A percentile compares a stretch with the other conserved stretches of the same genome.
Evolutionary conservation across 768 basidiomycete species (phyloP).

Genomic region (Phylloporus sp.): DNA sequence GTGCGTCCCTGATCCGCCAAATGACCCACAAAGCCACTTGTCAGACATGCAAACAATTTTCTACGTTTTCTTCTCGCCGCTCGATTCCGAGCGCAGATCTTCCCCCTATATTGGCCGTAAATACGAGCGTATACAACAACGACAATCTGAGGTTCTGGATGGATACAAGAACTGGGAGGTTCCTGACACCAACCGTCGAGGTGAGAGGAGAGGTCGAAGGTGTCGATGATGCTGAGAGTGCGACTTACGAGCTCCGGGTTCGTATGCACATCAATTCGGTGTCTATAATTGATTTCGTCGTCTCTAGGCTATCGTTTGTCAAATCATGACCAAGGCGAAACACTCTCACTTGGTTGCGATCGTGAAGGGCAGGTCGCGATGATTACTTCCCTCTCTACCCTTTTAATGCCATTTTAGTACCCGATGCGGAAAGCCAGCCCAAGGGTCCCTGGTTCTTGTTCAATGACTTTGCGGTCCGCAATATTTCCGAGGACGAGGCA

Average conservation of each 20-base stretch:
- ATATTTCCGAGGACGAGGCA: conserved; percentile 82
- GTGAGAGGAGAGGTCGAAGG: conserved; percentile 58
- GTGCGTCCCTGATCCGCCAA: conserved; percentile 72
- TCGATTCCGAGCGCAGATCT: conserved; percentile 60
- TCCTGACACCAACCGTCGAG: conserved; percentile 54
- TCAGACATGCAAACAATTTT: conserved; percentile 71
- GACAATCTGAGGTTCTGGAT: conserved; percentile 75
- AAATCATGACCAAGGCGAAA: conserved; percentile 66
- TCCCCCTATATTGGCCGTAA: conserved; percentile 82
- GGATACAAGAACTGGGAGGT: conserved; percentile 43
- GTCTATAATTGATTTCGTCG: not conserved
- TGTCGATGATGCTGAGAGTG: conserved; percentile 48
- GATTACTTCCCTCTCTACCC: not conserved
- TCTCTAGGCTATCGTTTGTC: conserved; percentile 70
- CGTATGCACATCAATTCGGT: conserved; percentile 21
- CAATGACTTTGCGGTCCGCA: conserved; percentile 91
- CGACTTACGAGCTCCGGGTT: conserved; percentile 71
- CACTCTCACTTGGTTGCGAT: conserved; percentile 85
- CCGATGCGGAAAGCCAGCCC: conserved; percentile 50
- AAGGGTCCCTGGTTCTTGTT: conserved; percentile 84
- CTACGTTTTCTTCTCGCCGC: conserved; percentile 66
- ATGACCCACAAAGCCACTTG: conserved; percentile 86
- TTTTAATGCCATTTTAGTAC: conserved; percentile 44
- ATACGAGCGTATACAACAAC: conserved; percentile 74
- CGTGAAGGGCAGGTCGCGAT: conserved; percentile 55